Conservation (phyloP, 2,329 filamentous ascomycete genomes). For the Capronia americana region DNA sequence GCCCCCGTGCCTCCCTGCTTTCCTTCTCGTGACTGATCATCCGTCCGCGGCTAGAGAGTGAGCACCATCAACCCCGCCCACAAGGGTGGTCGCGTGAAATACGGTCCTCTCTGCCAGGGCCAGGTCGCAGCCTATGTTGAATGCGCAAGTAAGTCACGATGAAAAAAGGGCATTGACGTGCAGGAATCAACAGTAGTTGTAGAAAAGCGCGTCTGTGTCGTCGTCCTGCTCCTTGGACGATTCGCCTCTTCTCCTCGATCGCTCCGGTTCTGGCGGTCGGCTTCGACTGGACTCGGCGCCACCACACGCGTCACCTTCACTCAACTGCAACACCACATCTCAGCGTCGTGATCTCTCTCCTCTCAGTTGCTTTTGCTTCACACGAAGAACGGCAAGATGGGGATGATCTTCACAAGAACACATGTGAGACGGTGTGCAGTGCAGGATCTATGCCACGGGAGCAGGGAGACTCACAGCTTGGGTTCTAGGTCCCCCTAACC, state of each 20-base stretch:
- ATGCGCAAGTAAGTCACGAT: conserved; percentile 14
- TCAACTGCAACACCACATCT: conserved; percentile 22
- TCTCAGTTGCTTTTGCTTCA: conserved; percentile 19
- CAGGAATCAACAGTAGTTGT: neutral
- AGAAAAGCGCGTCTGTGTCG: neutral
- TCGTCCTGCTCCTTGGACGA: neutral
- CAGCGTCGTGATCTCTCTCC: conserved; percentile 21
- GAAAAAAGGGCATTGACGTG: neutral
- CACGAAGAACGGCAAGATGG: conserved; percentile 31
- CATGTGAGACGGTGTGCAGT: conserved; percentile 21
- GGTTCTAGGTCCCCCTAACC: conserved; percentile 33
- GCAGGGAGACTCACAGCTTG: conserved; percentile 33
- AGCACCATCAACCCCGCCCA: conserved; percentile 20
- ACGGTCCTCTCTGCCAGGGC: conserved; percentile 12
- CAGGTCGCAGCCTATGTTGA: conserved; percentile 21
- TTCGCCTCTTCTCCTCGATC: neutral
- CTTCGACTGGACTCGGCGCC: conserved; percentile 13
- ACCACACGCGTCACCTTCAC: conserved; percentile 4
- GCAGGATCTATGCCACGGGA: conserved; percentile 14
- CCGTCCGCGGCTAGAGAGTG: conserved; percentile 5
- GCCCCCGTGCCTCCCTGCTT: neutral
- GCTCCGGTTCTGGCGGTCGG: neutral
- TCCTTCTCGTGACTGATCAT: neutral
- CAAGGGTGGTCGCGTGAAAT: conserved; percentile 9
- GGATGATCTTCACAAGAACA: conserved; percentile 26